A percentile compares a stretch with the other conserved stretches of the same genome.
Conservation (phyloP, 208 protist genomes). For the Trypanosomatidae sp. region DNA sequence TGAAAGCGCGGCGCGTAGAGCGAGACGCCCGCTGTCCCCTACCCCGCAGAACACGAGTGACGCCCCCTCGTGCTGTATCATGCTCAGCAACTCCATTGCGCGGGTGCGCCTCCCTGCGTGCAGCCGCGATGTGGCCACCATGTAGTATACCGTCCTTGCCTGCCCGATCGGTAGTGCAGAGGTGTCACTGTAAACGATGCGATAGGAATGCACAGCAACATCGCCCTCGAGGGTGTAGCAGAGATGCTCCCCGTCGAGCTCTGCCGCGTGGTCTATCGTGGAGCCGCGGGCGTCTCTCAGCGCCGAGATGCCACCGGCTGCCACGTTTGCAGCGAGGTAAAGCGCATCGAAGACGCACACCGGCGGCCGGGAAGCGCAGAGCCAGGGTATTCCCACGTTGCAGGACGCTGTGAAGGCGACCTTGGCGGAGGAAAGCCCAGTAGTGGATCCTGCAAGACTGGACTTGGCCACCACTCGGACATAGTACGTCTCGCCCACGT, state of each 20-base stretch:
- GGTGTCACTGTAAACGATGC: conserved; percentile 4
- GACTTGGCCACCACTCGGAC: conserved; percentile 51
- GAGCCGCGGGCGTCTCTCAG: conserved; percentile 3
- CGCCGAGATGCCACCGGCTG: neutral
- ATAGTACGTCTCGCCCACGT: conserved; percentile 48
- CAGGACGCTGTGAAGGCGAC: conserved; percentile 18
- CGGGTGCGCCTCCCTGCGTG: conserved; percentile 16
- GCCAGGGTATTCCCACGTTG: conserved; percentile 36
- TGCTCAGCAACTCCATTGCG: conserved; percentile 19
- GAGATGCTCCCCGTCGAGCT: neutral
- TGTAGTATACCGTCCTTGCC: conserved; percentile 15
- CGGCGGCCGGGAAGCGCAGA: conserved; percentile 20
- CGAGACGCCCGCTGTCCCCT: conserved; percentile 35
- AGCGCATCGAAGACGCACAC: conserved; percentile 58
- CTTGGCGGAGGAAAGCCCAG: conserved; percentile 32
- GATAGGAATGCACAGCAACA: conserved; percentile 8
- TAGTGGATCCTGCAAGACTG: conserved; percentile 16
- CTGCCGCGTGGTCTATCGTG: conserved; percentile 1
- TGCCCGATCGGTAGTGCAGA: neutral
- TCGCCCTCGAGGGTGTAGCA: conserved; percentile 11
- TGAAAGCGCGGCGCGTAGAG: conserved; percentile 34
- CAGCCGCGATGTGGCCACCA: conserved; percentile 15
- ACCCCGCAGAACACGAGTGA: conserved; percentile 61
- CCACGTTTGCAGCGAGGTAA: conserved; percentile 28
- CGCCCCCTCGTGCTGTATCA: conserved; percentile 31